Evolutionary conservation across 768 basidiomycete genomes (phyloP).

Genomic region (Piloderma croceum): DNA sequence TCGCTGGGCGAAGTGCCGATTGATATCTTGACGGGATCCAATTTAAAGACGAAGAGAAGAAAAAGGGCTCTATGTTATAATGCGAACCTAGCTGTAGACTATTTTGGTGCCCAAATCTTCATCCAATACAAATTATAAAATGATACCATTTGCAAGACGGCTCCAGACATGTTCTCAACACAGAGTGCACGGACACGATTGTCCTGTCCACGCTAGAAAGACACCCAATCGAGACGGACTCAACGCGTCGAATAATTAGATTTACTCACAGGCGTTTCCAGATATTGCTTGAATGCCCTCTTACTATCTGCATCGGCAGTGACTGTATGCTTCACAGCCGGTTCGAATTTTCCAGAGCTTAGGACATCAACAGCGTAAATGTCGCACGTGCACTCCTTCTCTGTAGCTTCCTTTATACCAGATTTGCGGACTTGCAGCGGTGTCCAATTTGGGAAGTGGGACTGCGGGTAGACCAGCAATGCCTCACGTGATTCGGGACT

Average conservation of each 20-base stretch:
- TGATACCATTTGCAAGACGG: constrained; percentile 48
- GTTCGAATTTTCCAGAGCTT: constrained; percentile 19
- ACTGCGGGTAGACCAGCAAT: constrained; percentile 38
- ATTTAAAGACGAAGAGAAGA: constrained; percentile 61
- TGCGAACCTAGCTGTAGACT: constrained; percentile 15
- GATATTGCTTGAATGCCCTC: constrained; percentile 29
- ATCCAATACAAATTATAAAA: constrained; percentile 41
- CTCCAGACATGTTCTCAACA: constrained; percentile 43
- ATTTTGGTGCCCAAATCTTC: background rate
- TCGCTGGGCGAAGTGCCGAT: constrained; percentile 33
- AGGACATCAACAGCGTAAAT: constrained; percentile 35
- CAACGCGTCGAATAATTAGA: background rate
- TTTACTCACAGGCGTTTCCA: background rate
- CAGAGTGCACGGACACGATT: constrained; percentile 27
- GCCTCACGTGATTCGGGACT: background rate
- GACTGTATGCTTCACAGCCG: constrained; percentile 6
- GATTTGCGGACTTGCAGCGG: constrained; percentile 24
- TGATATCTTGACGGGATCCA: constrained; percentile 67
- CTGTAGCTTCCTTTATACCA: background rate
- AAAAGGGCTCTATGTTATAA: constrained; percentile 50
- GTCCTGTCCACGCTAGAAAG: background rate
- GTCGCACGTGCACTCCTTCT: constrained; percentile 21
- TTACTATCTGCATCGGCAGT: constrained; percentile 18
- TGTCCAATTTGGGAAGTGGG: constrained; percentile 54
- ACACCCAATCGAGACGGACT: no score